These are phyloP conservation scores for Echinochloa phyllopogon DNA, from an alignment of 176 grass and related monocot species.

Conservation along the genomic window DNA sequence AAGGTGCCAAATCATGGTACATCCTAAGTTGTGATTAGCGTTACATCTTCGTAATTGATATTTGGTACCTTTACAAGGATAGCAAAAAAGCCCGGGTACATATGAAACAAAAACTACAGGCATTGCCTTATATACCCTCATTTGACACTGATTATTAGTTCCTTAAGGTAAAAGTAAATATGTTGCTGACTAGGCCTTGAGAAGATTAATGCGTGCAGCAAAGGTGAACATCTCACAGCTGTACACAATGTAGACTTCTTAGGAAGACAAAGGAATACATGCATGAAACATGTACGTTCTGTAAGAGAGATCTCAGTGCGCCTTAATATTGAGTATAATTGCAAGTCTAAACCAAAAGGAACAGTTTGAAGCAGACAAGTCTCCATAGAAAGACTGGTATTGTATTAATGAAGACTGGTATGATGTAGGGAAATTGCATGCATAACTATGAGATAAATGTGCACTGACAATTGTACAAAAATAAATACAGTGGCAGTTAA, in stretches of 20 bases:
- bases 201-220: no score
- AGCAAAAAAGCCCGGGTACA: no score
- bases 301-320: not conserved
- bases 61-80: not conserved
- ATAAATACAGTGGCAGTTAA: not conserved
- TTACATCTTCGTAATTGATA: no score
- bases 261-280: not conserved
- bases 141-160: no score
- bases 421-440: not conserved
- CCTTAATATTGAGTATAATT: slow-evolving; percentile 9
- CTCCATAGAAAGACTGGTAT: not conserved
- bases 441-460: not conserved
- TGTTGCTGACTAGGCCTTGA: not conserved
- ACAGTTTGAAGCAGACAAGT: slow-evolving; percentile 6
- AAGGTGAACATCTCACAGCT: not conserved
- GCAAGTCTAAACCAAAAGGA: slow-evolving; percentile 3
- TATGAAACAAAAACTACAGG: slow-evolving; percentile 9
- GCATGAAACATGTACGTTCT: not conserved
- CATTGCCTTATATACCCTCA: not conserved
- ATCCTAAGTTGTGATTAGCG: not conserved
- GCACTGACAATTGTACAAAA: not conserved
- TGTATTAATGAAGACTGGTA: not conserved
- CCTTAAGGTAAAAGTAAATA: no score
- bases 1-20: not conserved
- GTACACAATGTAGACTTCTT: not conserved